Conservation (phyloP, 1,284 basidiomycete genomes). For the Caloboletus inedulis region DNA sequence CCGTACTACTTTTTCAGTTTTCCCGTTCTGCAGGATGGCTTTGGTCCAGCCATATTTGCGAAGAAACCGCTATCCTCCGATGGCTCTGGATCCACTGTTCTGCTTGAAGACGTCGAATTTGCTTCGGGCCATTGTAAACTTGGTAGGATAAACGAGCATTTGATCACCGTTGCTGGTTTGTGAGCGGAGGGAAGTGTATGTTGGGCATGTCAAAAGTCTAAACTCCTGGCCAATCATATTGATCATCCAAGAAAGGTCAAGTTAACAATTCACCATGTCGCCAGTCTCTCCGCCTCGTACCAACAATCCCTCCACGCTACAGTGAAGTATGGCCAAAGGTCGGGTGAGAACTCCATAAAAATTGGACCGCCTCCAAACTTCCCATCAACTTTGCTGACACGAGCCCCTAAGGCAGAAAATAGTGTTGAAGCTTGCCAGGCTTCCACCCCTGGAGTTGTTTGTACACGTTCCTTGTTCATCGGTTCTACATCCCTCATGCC, state of each 20-base stretch:
- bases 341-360: neutral
- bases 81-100: neutral
- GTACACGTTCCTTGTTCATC: neutral
- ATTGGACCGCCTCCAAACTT: neutral
- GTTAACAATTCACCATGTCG: neutral
- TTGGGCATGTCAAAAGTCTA: neutral
- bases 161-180: neutral
- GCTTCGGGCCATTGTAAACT: neutral
- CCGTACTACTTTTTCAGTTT: neutral
- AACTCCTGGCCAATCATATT: neutral
- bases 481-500: neutral
- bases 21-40: neutral
- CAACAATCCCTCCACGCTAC: neutral
- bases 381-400: neutral
- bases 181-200: neutral
- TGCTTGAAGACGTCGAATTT: neutral
- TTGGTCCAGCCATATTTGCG: neutral
- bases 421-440: neutral
- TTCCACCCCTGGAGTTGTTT: neutral
- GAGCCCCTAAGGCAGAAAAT: neutral
- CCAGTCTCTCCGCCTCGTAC: neutral
- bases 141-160: neutral
- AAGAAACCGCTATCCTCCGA: neutral
- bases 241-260: neutral
- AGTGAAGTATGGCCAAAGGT: neutral